A percentile compares a stretch with the other conserved stretches of the same genome.
These are phyloP conservation scores for Peniophora sp. DNA, from an alignment of 1,284 basidiomycete genomes.

Conservation along the genomic window DNA sequence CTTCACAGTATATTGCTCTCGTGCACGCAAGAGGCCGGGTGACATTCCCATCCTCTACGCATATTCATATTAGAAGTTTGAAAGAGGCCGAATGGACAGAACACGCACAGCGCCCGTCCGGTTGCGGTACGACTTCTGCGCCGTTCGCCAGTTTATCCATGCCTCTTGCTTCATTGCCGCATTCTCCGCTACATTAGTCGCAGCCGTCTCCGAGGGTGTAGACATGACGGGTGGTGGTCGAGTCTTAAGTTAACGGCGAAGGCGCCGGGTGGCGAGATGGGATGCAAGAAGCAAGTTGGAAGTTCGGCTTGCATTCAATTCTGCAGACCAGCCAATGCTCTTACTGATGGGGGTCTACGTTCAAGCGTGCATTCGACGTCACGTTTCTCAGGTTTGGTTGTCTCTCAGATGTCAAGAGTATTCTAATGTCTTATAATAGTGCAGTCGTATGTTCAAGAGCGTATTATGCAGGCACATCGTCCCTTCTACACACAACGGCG, in stretches of 20 bases:
- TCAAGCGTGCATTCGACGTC: too few species aligned
- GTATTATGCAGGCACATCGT: too few species aligned
- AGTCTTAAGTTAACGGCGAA: not conserved
- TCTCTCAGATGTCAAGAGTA: too few species aligned
- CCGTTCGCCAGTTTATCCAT: constrained; percentile 13
- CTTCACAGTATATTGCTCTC: constrained; percentile 72
- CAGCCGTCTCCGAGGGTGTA: not conserved
- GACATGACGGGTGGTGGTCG: constrained; percentile 6
- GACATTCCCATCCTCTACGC: constrained; percentile 48
- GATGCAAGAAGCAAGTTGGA: too few species aligned
- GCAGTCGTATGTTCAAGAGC: too few species aligned
- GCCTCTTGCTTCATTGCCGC: constrained; percentile 8
- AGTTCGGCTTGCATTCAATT: too few species aligned
- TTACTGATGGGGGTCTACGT: too few species aligned
- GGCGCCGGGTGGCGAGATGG: too few species aligned
- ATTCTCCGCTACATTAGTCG: not conserved
- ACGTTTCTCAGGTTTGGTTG: too few species aligned
- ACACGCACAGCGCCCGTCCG: constrained; percentile 17
- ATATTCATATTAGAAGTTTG: not conserved
- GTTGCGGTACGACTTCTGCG: constrained; percentile 15
- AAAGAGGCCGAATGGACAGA: not conserved
- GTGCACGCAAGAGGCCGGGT: constrained; percentile 78
- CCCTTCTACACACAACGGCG: too few species aligned
- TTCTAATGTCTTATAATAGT: too few species aligned
- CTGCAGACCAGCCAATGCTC: too few species aligned